phyloP scores from a whole-genome alignment of 1,139 yeast species.

The Tardiomyces digboiensis region DNA sequence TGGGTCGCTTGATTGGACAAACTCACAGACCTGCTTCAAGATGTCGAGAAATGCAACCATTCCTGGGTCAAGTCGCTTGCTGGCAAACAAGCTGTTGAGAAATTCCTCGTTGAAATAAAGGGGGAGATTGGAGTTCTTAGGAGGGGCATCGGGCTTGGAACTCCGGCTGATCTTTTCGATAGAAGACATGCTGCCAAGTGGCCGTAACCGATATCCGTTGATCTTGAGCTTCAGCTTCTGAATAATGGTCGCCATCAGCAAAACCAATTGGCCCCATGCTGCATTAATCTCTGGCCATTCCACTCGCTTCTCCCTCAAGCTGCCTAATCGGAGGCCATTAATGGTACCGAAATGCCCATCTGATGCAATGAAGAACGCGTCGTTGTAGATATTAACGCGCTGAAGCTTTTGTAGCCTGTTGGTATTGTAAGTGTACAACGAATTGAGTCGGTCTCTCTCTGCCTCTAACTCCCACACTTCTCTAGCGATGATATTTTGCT shows the following conservation, averaged over 20 bases:
- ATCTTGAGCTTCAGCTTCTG: conserved; percentile 48
- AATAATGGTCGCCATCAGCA: conserved; percentile 57
- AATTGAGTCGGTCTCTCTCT: conserved; percentile 51
- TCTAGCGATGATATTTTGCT: conserved; percentile 44
- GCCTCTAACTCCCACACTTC: conserved; percentile 38
- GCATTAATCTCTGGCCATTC: conserved; percentile 93
- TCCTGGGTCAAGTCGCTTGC: conserved; percentile 62
- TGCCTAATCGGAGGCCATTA: conserved; percentile 74
- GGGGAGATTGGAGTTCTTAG: conserved; percentile 31
- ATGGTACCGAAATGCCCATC: conserved; percentile 84
- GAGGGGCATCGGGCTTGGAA: conserved; percentile 18
- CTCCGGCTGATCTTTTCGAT: conserved; percentile 50
- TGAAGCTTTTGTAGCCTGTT: conserved; percentile 61
- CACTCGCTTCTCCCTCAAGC: conserved; percentile 42
- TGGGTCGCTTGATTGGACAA: conserved; percentile 39
- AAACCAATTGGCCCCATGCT: conserved; percentile 78
- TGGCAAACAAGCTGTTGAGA: conserved; percentile 58
- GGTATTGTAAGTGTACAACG: conserved; percentile 51
- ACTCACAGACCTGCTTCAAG: conserved; percentile 44
- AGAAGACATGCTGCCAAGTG: conserved; percentile 78
- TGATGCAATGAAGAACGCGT: conserved; percentile 71
- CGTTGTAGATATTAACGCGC: conserved; percentile 70
- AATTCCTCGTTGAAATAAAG: conserved; percentile 59
- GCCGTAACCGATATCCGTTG: conserved; percentile 55
- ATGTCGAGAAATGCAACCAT: conserved; percentile 68